Evolutionary conservation across 2,329 filamentous ascomycete species (phyloP).

Genomic region (Paecilomyces sp.): DNA sequence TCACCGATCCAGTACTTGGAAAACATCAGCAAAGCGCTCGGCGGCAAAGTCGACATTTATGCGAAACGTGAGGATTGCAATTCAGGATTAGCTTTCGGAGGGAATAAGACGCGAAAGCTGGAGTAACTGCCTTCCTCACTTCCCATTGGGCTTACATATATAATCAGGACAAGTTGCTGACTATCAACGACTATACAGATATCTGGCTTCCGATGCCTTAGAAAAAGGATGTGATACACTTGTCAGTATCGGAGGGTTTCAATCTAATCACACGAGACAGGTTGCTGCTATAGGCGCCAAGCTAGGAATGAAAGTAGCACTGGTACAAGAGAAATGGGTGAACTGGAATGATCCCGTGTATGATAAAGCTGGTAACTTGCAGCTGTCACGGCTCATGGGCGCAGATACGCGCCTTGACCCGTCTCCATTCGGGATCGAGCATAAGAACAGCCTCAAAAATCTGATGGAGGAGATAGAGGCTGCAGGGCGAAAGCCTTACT

Average conservation of each 20-base stretch:
- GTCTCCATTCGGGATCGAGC: slow-evolving; percentile 59
- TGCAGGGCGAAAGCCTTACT: slow-evolving; percentile 57
- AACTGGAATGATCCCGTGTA: slow-evolving; percentile 55
- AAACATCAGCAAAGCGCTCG: slow-evolving; percentile 52
- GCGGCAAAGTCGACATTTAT: slow-evolving; percentile 55
- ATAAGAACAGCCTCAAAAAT: slow-evolving; percentile 54
- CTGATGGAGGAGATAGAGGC: slow-evolving; percentile 48
- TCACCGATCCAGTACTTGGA: neutral
- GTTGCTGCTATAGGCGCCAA: slow-evolving; percentile 57
- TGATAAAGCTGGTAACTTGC: slow-evolving; percentile 62
- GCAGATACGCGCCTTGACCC: slow-evolving; percentile 56
- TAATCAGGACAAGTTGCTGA: neutral
- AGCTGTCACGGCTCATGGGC: slow-evolving; percentile 61
- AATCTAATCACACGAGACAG: slow-evolving; percentile 64
- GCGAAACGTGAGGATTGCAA: slow-evolving; percentile 69
- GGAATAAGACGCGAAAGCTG: slow-evolving; percentile 64
- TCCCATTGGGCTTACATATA: neutral
- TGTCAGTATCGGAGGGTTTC: slow-evolving; percentile 60
- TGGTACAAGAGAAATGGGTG: slow-evolving; percentile 65
- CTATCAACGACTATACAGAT: neutral
- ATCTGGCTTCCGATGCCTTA: slow-evolving; percentile 46
- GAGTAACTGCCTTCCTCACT: slow-evolving; percentile 53
- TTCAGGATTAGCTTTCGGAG: slow-evolving; percentile 59
- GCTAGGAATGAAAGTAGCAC: slow-evolving; percentile 43
- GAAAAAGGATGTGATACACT: slow-evolving; percentile 53